Evolutionary conservation across 139 green algal species (phyloP).

Genomic region (Spirogloea muscicola): DNA sequence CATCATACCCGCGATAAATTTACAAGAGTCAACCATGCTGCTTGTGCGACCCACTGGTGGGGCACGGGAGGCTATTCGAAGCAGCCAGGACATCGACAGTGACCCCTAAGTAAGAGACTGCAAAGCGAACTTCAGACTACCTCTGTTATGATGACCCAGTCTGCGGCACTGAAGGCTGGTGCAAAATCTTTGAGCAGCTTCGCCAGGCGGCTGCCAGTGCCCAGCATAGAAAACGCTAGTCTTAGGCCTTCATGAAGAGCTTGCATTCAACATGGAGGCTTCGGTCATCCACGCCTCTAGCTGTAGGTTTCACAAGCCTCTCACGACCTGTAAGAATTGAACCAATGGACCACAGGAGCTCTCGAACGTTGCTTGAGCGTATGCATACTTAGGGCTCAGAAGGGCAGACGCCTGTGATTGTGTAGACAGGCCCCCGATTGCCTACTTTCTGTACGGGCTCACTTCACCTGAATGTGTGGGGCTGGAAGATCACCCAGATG

Average conservation of each 20-base stretch:
- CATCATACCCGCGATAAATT: slow-evolving; percentile 2
- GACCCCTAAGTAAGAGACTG: background rate
- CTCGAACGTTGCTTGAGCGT: no score
- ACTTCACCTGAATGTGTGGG: slow-evolving; percentile 42
- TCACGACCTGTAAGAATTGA: background rate
- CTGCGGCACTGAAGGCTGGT: slow-evolving; percentile 34
- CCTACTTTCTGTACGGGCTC: background rate
- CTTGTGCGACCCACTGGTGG: background rate
- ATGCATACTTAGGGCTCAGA: no score
- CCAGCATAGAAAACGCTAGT: background rate
- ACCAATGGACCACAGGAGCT: background rate
- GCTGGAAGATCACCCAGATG: slow-evolving; percentile 51
- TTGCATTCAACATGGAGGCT: background rate
- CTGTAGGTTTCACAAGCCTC: background rate
- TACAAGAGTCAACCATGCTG: background rate
- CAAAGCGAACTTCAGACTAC: background rate
- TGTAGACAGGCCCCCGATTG: background rate
- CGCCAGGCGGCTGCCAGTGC: slow-evolving; percentile 23
- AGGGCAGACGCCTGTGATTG: background rate
- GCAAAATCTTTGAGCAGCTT: slow-evolving; percentile 35
- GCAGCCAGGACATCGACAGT: background rate
- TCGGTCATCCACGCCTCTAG: background rate
- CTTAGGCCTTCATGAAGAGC: background rate
- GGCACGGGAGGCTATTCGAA: background rate
- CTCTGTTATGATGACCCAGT: slow-evolving; percentile 46